phyloP scores from a whole-genome alignment of 441 rosid species.

The Mallotus repandus region DNA sequence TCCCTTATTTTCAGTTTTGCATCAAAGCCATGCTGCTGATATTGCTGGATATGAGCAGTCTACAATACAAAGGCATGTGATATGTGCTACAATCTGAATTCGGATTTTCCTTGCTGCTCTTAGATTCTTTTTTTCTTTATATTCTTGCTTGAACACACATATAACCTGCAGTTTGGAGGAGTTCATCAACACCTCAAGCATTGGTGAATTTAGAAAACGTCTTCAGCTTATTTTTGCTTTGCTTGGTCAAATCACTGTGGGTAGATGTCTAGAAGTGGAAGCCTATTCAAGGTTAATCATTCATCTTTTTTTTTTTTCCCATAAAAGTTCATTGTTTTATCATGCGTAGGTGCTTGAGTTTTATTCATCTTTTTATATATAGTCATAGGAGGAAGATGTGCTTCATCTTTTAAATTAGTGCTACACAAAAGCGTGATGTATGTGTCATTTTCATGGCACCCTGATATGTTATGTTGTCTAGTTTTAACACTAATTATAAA shows the following conservation, averaged over 20 bases:
- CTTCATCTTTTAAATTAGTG: neutral
- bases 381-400: neutral
- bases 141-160: constrained; percentile 1
- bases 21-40: constrained; percentile 44
- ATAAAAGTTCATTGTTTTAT: too few species aligned
- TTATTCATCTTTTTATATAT: neutral
- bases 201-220: constrained; percentile 89
- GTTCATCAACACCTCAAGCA: constrained; percentile 76
- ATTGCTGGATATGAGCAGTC: constrained; percentile 47
- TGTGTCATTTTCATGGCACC: neutral
- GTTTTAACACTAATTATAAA: constrained; percentile 24
- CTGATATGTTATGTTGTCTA: neutral
- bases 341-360: too few species aligned
- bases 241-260: constrained; percentile 69
- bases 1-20: constrained; percentile 80
- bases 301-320: neutral
- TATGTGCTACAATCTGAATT: constrained; percentile 13
- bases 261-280: constrained; percentile 48
- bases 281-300: constrained; percentile 62
- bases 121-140: neutral
- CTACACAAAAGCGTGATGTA: neutral
- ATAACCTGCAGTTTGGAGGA: constrained; percentile 72
- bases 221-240: constrained; percentile 87
- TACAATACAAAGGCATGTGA: constrained; percentile 63
- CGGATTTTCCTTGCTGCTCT: constrained; percentile 13